Percentiles rank a stretch among this genome's conserved stretches.
Conservation (phyloP, 805 yeast species). For the Tanozyma kutaoensis region DNA sequence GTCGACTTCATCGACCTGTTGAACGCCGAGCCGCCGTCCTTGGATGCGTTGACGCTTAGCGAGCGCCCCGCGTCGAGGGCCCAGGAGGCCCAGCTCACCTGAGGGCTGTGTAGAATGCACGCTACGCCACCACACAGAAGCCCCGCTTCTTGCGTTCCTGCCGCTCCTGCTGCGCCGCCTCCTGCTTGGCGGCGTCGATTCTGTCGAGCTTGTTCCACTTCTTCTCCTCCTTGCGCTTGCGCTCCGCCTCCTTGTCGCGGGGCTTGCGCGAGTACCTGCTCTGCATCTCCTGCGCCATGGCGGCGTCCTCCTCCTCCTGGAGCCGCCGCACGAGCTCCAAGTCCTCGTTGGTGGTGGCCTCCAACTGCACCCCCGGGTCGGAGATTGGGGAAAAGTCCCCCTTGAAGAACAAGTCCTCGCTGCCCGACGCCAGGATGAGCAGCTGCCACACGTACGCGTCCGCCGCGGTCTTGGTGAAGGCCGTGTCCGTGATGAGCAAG, state of each 20-base stretch:
- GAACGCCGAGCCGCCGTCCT: too few species aligned
- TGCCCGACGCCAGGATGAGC: constrained; percentile 51
- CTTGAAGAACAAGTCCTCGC: constrained; percentile 53
- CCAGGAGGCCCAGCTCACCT: too few species aligned
- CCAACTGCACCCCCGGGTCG: too few species aligned
- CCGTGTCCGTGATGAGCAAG: constrained; percentile 61
- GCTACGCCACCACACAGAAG: constrained; percentile 11
- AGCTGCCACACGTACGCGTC: constrained; percentile 69
- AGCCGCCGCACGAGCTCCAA: constrained; percentile 11
- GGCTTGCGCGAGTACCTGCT: constrained; percentile 2
- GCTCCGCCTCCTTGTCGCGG: constrained; percentile 1
- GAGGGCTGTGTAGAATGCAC: background rate
- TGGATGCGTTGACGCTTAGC: too few species aligned
- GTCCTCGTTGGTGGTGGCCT: too few species aligned
- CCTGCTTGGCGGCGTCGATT: too few species aligned
- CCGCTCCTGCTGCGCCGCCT: too few species aligned
- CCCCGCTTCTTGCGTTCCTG: too few species aligned
- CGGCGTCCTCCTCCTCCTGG: constrained; percentile 47
- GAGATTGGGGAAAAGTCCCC: constrained; percentile 47
- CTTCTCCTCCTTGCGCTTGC: constrained; percentile 8
- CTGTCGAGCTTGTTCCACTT: too few species aligned
- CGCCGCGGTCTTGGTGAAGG: constrained; percentile 31
- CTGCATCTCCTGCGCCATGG: constrained; percentile 33
- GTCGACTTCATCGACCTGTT: too few species aligned
- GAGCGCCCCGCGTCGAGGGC: too few species aligned